Evolutionary conservation across 2,329 filamentous ascomycete species (phyloP).

Genomic region (Ophiognomonia clavigignenti-juglandacearum): DNA sequence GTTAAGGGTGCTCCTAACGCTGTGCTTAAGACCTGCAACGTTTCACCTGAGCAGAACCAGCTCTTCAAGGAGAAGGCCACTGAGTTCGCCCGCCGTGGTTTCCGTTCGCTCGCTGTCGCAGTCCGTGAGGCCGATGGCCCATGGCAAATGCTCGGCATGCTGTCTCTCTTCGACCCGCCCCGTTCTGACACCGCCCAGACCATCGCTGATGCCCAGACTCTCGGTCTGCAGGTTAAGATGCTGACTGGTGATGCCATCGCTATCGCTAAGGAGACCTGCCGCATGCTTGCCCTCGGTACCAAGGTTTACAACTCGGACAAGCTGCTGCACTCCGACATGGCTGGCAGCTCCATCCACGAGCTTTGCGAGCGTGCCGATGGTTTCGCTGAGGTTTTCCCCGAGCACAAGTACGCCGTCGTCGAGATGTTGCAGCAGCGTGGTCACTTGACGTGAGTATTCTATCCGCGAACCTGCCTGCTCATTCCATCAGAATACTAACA

Average conservation of each 20-base stretch:
- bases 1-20: slow-evolving; percentile 76
- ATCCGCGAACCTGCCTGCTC: slow-evolving; percentile 49
- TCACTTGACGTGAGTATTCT: slow-evolving; percentile 5
- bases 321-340: slow-evolving; percentile 71
- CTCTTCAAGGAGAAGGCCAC: slow-evolving; percentile 68
- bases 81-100: slow-evolving; percentile 73
- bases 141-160: slow-evolving; percentile 70
- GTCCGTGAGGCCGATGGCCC: slow-evolving; percentile 72
- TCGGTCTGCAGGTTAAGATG: slow-evolving; percentile 77
- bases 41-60: slow-evolving; percentile 58
- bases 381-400: slow-evolving; percentile 70
- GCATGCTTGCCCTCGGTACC: slow-evolving; percentile 73
- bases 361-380: slow-evolving; percentile 71
- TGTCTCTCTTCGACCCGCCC: slow-evolving; percentile 77
- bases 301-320: slow-evolving; percentile 79
- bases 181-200: slow-evolving; percentile 76
- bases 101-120: slow-evolving; percentile 74
- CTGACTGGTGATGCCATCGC: slow-evolving; percentile 75
- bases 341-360: slow-evolving; percentile 69
- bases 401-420: slow-evolving; percentile 73
- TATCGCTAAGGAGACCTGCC: slow-evolving; percentile 77
- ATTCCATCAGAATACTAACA: not conserved
- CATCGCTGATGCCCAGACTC: slow-evolving; percentile 69
- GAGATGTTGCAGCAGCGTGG: slow-evolving; percentile 63
- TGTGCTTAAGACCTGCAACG: slow-evolving; percentile 64